Evolutionary conservation across 2,329 filamentous ascomycete species (phyloP), one percentile per base, ranked within the genome.

Genomic region (Alternaria rosae): DNA sequence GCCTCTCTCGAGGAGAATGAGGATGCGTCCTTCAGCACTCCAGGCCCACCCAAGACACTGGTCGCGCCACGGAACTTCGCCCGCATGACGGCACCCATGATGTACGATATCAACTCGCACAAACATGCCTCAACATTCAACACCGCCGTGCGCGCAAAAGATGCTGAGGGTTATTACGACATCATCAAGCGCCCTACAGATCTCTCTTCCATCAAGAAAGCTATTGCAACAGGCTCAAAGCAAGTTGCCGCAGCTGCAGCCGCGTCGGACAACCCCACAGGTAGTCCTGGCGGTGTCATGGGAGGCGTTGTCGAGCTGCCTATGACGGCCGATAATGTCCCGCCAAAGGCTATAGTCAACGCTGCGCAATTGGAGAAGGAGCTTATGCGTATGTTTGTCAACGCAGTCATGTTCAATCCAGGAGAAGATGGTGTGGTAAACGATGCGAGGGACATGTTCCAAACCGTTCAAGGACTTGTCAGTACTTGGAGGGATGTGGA

Each of bases 381-480:
- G 78, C 83, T 98, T 11, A 92, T 96, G 71, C 92, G 96, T 71
- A 97, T 98, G 92, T 97, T 98, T 78, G 93, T 93, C 69, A 98
- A 98, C 74, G 94, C 95, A 17, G 91, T 97, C 79, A 98, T 99
- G 95, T 99, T 97, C 83, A 98, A 98, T 71, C 89, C 92, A 0
- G 92, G 97, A 65, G 93, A 97, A 78, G 92, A 94, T 38, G 92
- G 91, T 4, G 89, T 97, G 28, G 94, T 97, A 30, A 90, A 92
- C 61, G 93, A 97, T 74, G 93, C 94, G 1, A 85, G 91, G 59
- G 91, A 92, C 77, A 97, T 97, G 93, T 96, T 93, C 72, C 86
- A 91, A 61, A 92, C 94, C 78, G 92, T 97, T 2, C 91, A 97
- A 80, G 89, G 91, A 76, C 87, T 91, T 20, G 86, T 97, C 15